phyloP scores from a whole-genome alignment of 2,329 filamentous ascomycete genomes.

The Fusarium mundagurra region DNA sequence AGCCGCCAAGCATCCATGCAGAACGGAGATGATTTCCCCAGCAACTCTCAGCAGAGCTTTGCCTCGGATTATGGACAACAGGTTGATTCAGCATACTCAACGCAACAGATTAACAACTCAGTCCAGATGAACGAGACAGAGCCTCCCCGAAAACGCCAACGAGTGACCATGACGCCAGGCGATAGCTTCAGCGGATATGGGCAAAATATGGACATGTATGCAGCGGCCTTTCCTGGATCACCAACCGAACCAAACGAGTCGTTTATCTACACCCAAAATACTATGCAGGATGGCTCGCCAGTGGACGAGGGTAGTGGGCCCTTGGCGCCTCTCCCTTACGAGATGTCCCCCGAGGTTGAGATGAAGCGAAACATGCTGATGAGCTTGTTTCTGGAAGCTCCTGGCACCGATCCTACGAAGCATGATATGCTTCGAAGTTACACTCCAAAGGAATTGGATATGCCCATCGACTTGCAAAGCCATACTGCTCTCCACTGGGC shows the following conservation, averaged over 20 bases:
- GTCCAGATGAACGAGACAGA: conserved; percentile 63
- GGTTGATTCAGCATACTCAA: conserved; percentile 76
- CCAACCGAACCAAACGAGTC: conserved; percentile 85
- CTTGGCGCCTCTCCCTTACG: conserved; percentile 71
- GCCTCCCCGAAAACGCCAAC: conserved; percentile 83
- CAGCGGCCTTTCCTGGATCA: conserved; percentile 69
- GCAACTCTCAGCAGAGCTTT: conserved; percentile 86
- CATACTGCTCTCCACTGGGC: conserved; percentile 98
- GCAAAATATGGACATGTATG: conserved; percentile 58
- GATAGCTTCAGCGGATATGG: conserved; percentile 67
- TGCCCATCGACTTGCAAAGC: conserved; percentile 87
- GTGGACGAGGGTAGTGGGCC: conserved; percentile 65
- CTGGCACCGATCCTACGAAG: conserved; percentile 74
- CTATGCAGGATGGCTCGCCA: conserved; percentile 54
- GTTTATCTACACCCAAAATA: conserved; percentile 71
- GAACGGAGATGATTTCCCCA: conserved; percentile 73
- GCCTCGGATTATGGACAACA: conserved; percentile 79
- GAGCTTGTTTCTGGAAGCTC: conserved; percentile 81
- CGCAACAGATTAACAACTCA: conserved; percentile 59
- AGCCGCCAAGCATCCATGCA: conserved; percentile 78
- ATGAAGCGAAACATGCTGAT: conserved; percentile 84
- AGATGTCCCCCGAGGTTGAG: conserved; percentile 72
- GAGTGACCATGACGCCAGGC: conserved; percentile 64
- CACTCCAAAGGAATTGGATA: conserved; percentile 83
- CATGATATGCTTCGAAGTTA: conserved; percentile 82